These are phyloP conservation scores for Podila minutissima DNA, from an alignment of 192 early-diverging fungal species.

Conservation along the genomic window DNA sequence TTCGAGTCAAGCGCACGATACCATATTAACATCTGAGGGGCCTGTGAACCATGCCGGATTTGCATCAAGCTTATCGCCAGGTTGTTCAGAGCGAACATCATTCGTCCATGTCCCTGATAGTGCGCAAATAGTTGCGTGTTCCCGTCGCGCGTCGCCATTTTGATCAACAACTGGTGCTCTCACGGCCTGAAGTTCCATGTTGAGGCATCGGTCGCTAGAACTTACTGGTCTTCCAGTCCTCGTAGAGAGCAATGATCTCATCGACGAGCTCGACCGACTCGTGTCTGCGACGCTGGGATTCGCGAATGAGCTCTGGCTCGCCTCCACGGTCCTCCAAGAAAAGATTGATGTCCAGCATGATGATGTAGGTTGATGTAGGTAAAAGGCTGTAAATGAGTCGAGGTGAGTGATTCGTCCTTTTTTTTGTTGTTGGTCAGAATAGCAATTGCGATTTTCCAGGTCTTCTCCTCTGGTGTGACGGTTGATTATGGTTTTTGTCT, in stretches of 20 bases:
- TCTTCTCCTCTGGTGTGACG: neutral
- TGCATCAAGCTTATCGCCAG: too few relatives aligned
- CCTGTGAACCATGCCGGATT: too few relatives aligned
- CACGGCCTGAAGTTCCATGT: neutral
- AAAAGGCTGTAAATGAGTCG: neutral
- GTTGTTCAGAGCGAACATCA: too few relatives aligned
- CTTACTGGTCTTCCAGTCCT: conserved; percentile 89
- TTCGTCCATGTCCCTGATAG: too few relatives aligned
- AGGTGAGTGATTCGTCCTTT: conserved; percentile 1
- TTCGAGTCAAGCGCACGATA: neutral
- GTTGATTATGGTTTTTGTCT: neutral
- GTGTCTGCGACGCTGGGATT: conserved; percentile 93
- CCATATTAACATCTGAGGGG: too few relatives aligned
- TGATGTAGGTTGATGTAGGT: conserved; percentile 11
- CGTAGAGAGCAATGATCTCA: conserved; percentile 89
- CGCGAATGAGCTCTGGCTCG: conserved; percentile 90
- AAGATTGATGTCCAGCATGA: conserved; percentile 93
- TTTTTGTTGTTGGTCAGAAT: conserved; percentile 3
- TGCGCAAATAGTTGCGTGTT: neutral
- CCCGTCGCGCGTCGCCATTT: too few relatives aligned
- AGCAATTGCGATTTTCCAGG: too few relatives aligned
- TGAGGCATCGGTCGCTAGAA: conserved; percentile 9
- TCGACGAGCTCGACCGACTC: conserved; percentile 88
- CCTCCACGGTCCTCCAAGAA: conserved; percentile 92
- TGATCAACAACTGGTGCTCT: neutral